Base-by-base conservation (phyloP, 1,284 basidiomycete species). In the Malassezia sympodialis region DNA sequence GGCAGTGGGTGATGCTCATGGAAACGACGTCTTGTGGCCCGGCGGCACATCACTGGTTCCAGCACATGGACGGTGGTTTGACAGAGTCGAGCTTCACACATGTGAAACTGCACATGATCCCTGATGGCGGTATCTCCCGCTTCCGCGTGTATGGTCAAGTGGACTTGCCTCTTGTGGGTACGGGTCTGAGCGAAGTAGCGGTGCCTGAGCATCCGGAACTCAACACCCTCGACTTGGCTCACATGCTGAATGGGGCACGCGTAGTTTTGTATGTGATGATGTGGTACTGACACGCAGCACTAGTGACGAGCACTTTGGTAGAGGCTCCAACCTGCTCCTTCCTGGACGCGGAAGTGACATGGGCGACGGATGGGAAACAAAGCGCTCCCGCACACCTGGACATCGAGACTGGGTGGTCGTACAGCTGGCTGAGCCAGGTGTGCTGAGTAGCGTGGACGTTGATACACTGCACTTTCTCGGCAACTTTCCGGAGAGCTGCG, bases 321-420 rank as follows among this genome's bases (percentile, higher is more conserved):
- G 86, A 3, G 91, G 91, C 1, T 81, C 84, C 8, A 96, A 98
- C 76, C 78, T 98, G 58, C 83, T 96, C 53, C 78, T 96, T 34
- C 90, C 90, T 1, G 93, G 93, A 30, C 78, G 93, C 74, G 87
- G 86, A 73, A 69, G 71, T 71, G 87, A 94, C 69, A 98, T 98
- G 90, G 85, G 90, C 15, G 91, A 96, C 72, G 93, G 94, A 6
- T 98, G 93, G 94, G 93, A 98, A 77, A 96, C 93, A 1, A 88
- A 87, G 73, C 82, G 94, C 53, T 90, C 86, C 65, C 80, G 93
- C 48, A 78, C 79, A 40, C 79, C 82, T 51, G 84, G 83, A 46
- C 85, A 94, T 69, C 86, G 84, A 55, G 91, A 98, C 68, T 96
- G 88, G 87, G 85, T 83, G 3, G 82, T 96, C 53, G 84, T 94